Base-by-base conservation (phyloP, 495 filamentous ascomycete genomes). In the Penicillium alfredii region DNA sequence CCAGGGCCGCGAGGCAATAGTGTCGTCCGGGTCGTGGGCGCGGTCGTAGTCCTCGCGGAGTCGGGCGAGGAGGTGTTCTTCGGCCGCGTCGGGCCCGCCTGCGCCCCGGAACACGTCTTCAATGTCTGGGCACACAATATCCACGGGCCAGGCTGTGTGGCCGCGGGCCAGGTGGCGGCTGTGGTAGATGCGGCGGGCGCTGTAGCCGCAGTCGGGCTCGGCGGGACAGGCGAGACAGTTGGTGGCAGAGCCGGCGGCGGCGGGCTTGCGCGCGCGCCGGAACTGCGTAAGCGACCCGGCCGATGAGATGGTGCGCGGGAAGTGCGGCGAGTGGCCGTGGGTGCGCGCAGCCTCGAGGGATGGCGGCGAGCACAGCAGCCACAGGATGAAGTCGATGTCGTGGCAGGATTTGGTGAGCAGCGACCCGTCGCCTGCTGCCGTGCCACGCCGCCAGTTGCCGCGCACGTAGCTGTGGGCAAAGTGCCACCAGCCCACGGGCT, bases 401-500 rank as follows among this genome's bases (percentile, higher is more conserved):
- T 95, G 88, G 51, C 88, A 95, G 32, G 84, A 92, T 55, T 97
- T 98, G 3, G 92, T 94, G 8, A 98, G 71, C 4, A 98, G 68
- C 5, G 82, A 66, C 3, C 68, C 68, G 25, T 67, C 66, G 8
- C 68, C 68, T 3, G 30, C 29, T 0, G 68, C 69, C 2, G 74
- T 80, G 37, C 82, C 79, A 30, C 82, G 85, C 4, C 92, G 79
- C 92, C 92, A 97, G 61, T 96, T 95, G 9, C 92, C 92, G 12
- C 81, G 76, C 14, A 98, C 92, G 48, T 95, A 97, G 47, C 79
- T 85, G 62, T 98, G 92, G 1, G 82, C 68, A 53, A 95, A 98
- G 60, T 98, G 92, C 87, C 87, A 98, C 77, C 82, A 93, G 2
- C 92, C 92, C 1, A 98, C 82, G 0, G 92, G 92, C 58, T 97